Evolutionary conservation across 495 filamentous ascomycete genomes (phyloP), one percentile per base, ranked within the genome.

Genomic region (Hypoxylon perforatum): DNA sequence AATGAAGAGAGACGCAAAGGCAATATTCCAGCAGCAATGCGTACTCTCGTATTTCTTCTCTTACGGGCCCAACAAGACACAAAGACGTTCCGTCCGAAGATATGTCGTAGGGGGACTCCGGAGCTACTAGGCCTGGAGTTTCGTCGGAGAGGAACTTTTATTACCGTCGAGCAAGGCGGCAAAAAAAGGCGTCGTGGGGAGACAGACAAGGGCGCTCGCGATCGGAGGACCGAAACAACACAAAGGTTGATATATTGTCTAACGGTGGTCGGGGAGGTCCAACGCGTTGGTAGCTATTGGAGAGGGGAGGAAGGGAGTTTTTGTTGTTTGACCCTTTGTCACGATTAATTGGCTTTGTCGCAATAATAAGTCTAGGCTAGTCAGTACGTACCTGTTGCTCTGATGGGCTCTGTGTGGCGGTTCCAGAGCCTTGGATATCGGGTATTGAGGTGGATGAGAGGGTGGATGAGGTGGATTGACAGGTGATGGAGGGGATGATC

Each of bases 21-120:
- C 73, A 74, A 74, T 75, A 75, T 75, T 72, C 57, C 73, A 75
- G 73, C 73, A 75, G 53, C 73, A 65, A 33, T 65, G 72, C 66
- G 42, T 59, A 61, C n/a, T 56, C 53, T 62, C 55, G 57, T 45
- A 65, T 39, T 50, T 50, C 47, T 50, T 61, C 46, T 57, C 47
- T 56, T 47, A 39, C 38, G 11, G 30, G 57, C 57, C 51, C 52
- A 33, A 53, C 44, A n/a, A n/a, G n/a, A n/a, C n/a, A n/a, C n/a
- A 53, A 62, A 14, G 15, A 52, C 28, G 21, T 21, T 49, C 54
- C 51, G 36, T 49, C 66, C 47, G 46, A 53, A 39, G 42, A 61
- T 57, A 42, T 23, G 38, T 38, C 25, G 15, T 25, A 35, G 50
- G 46, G 21, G 30, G 7, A 42, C n/a, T 7, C 17, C 65, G 28